A percentile compares a stretch with the other conserved stretches of the same genome.
phyloP scores from a whole-genome alignment of 2,329 filamentous ascomycete genomes.

The Epichloe coenophiala region DNA sequence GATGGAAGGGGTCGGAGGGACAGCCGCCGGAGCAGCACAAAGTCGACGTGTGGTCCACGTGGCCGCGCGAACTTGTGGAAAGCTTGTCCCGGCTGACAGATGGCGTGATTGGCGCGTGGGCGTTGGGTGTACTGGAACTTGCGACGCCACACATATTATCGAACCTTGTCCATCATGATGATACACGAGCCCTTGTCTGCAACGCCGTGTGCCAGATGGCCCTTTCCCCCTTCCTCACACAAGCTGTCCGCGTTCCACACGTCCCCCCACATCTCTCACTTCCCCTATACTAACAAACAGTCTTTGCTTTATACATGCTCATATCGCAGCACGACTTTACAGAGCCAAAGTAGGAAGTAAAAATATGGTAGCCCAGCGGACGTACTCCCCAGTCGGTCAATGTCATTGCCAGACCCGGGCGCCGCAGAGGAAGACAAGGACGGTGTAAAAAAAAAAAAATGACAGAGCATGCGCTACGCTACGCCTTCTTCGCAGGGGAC shows the following conservation, averaged over 20 bases:
- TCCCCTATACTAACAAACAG: too few relatives aligned
- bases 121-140: constrained; percentile 31
- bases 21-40: neutral
- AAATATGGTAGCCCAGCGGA: too few relatives aligned
- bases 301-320: too few relatives aligned
- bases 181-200: too few relatives aligned
- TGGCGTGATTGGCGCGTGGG: constrained; percentile 52
- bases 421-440: neutral
- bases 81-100: constrained; percentile 39
- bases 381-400: neutral
- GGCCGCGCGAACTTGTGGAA: constrained; percentile 48
- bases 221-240: too few relatives aligned
- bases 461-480: neutral
- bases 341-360: too few relatives aligned
- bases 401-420: neutral
- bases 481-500: neutral
- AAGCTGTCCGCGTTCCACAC: too few relatives aligned
- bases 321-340: too few relatives aligned
- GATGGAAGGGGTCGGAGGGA: constrained; percentile 13
- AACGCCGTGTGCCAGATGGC: too few relatives aligned
- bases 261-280: too few relatives aligned
- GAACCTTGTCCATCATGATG: too few relatives aligned
- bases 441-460: neutral
- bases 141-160: too few relatives aligned
- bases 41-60: constrained; percentile 49